Base-by-base conservation (phyloP, 2,329 filamentous ascomycete genomes). In the Penicillium digitatum region DNA sequence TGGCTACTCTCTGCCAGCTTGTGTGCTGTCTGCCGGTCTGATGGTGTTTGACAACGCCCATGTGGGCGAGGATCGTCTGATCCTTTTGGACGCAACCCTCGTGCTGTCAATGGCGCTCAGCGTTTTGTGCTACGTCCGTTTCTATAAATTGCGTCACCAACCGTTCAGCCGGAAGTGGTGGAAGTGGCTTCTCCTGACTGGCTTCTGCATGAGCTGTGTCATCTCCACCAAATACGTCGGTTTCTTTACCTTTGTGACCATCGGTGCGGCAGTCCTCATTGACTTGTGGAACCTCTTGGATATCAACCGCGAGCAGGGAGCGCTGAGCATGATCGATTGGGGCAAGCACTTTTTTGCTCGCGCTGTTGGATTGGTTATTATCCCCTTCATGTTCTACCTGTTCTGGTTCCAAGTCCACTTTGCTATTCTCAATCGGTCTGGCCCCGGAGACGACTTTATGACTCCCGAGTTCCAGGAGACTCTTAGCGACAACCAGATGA, bases 371-470 rank as follows among this genome's bases (percentile, higher is more conserved):
- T 80, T 99, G 53, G 90, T 97, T 65, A 72, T 96, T 63, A 84
- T 97, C 63, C 94, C 94, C 14, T 96, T 99, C 81, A 81, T 97
- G 69, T 95, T 99, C 76, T 99, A 99, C 76, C 84, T 99, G 44
- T 97, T 99, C 82, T 99, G 94, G 94, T 99, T 99, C 86, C 94
- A 99, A 81, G 92, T 99, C 29, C 94, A 99, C 78, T 99, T 99
- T 74, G 82, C 90, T 42, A 90, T 99, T 66, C 82, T 99, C 59
- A 87, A 79, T 62, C 83, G 87, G 57, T 97, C 94, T 49, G 94
- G 94, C 34, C 93, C 94, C 42, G 94, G 94, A 51, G 94, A 99
- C 70, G 93, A 97, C 69, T 99, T 99, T 78, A 99, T 99, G 94
- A 91, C 88, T 4, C 94, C 94, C 1, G 90, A 94, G 69, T 99